Evolutionary conservation across 2,329 filamentous ascomycete genomes (phyloP), one percentile per base, ranked within the genome.

Genomic region (Ophiosphaerella herpotricha): DNA sequence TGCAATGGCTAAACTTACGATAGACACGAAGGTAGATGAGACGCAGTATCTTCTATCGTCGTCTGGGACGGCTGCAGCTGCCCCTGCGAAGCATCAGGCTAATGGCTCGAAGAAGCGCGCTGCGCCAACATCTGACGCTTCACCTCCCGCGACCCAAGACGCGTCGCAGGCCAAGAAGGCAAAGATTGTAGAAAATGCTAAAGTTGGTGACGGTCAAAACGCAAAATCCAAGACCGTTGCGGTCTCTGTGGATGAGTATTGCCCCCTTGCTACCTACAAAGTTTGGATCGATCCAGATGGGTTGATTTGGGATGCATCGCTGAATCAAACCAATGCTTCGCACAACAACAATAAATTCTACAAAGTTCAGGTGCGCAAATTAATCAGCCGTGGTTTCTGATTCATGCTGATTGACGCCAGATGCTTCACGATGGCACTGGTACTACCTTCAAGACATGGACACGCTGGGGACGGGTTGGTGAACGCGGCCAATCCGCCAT

Each of bases 291-390:
- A 87, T 52, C 73, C 81, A 1, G 72, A 81, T 34, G 84, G 85
- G 16, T 74, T 87, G 47, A 90, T 93, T 40, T 93, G 84, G 69
- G 90, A 95, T 66, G 90, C 88, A 0, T 85, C 88, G 0, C 77
- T 95, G 39, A 94, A 92, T 60, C 88, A 92, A 68, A 88, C 90
- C 9, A 89, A 91, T 58, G 77, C 88, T 0, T 75, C 77, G 0
- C 73, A 80, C 39, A 94, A 93, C 66, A 88, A 89, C 72, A 93
- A 94, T 72, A 94, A 94, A 60, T 93, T 92, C 70, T 93, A 92
- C 65, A 83, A 84, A 24, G 70, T 91, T 24, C 89, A 93, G 77
- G 77, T 89, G 14, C 33, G 50, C 38, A 4, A 13, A 12, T 39
- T 16, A 31, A 6, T 39, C 16, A 35, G 6, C 39, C 37, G 37